phyloP scores from a whole-genome alignment of 306 rosid genomes.

The Quercus rubra region DNA sequence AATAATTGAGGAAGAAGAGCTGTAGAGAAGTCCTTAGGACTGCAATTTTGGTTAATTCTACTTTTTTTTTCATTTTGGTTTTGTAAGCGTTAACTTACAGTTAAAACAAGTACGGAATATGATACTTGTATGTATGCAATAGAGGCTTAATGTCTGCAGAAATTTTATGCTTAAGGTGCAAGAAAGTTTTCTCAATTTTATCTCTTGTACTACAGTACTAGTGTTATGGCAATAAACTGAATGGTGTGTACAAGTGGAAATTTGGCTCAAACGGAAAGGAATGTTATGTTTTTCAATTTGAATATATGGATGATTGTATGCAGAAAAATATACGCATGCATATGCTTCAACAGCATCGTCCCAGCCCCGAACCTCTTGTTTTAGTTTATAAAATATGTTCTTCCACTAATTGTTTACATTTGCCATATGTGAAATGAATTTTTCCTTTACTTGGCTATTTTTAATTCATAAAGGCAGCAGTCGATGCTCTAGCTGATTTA shows the following conservation, averaged over 20 bases:
- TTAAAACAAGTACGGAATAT: neutral
- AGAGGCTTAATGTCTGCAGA: neutral
- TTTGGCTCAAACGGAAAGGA: too few relatives aligned
- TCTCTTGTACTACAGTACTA: neutral
- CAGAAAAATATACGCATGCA: too few relatives aligned
- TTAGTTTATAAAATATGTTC: too few relatives aligned
- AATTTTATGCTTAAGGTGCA: neutral
- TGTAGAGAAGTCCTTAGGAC: neutral
- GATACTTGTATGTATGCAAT: neutral
- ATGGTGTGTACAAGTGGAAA: neutral
- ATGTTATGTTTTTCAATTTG: too few relatives aligned
- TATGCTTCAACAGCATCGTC: too few relatives aligned
- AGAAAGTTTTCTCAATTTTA: neutral
- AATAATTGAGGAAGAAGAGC: conserved; percentile 32
- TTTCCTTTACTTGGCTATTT: too few relatives aligned
- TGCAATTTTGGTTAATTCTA: conserved; percentile 7
- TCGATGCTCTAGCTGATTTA: too few relatives aligned
- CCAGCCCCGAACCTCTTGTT: too few relatives aligned
- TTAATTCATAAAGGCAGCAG: too few relatives aligned
- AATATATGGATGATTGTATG: too few relatives aligned
- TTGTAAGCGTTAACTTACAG: neutral
- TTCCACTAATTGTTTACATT: too few relatives aligned
- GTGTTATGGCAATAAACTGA: neutral
- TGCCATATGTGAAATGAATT: too few relatives aligned
- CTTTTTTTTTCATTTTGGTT: neutral